Conservation (phyloP, 176 grass and related monocot genomes). For the Paspalum notatum region DNA sequence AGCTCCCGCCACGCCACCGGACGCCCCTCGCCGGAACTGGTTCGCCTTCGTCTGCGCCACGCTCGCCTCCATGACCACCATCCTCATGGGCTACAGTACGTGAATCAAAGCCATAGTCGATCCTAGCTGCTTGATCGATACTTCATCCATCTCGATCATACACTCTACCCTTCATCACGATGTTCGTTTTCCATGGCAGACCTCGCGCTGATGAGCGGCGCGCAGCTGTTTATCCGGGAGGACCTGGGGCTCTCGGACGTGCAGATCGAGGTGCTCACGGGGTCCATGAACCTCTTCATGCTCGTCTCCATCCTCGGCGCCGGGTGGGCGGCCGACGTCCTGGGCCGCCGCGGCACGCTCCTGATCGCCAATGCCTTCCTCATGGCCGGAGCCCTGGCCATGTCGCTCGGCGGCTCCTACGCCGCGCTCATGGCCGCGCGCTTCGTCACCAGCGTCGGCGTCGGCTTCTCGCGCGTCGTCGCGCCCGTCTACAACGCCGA, state of each 20-base stretch:
- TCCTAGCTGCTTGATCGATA: not conserved
- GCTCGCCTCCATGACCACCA: slow-evolving; percentile 51
- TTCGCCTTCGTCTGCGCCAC: slow-evolving; percentile 35
- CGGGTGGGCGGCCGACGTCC: slow-evolving; percentile 40
- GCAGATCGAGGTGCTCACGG: slow-evolving; percentile 49
- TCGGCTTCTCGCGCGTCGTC: slow-evolving; percentile 41
- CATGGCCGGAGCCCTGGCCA: slow-evolving; percentile 51
- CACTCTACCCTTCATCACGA: not conserved
- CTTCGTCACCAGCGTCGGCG: slow-evolving; percentile 50
- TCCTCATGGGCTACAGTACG: slow-evolving; percentile 54
- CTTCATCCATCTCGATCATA: too few species aligned
- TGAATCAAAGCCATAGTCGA: not conserved
- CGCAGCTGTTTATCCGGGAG: slow-evolving; percentile 62
- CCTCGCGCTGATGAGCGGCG: slow-evolving; percentile 57
- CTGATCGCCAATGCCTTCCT: slow-evolving; percentile 49
- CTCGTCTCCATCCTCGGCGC: slow-evolving; percentile 48
- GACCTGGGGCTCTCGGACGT: slow-evolving; percentile 43
- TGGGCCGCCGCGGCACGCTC: slow-evolving; percentile 48
- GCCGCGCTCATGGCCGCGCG: slow-evolving; percentile 41
- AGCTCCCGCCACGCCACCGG: not conserved
- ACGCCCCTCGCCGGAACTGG: slow-evolving; percentile 7
- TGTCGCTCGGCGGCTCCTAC: slow-evolving; percentile 41
- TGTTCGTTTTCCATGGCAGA: slow-evolving; percentile 19
- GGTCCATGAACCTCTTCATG: slow-evolving; percentile 52
- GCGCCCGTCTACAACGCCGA: slow-evolving; percentile 53